Evolutionary conservation across 2,329 filamentous ascomycete genomes (phyloP).

Genomic region (Verticillium albo-atrum): DNA sequence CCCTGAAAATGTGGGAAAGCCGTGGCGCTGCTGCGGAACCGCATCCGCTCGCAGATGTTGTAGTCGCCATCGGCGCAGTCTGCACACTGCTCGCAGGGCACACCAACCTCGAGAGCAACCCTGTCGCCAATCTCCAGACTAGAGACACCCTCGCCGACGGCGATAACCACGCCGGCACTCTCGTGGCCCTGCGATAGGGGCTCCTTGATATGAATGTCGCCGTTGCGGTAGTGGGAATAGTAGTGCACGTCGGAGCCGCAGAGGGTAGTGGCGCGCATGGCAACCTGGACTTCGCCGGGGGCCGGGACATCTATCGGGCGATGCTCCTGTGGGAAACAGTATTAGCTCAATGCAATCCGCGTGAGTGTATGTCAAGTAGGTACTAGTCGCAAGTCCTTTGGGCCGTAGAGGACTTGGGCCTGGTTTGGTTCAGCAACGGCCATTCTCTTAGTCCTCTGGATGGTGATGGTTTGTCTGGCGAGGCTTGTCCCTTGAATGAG

Average conservation of each 20-base stretch:
- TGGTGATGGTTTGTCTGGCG: too few relatives aligned
- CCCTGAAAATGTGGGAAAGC: slow-evolving; percentile 25
- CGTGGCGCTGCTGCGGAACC: slow-evolving; percentile 24
- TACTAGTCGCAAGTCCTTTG: too few relatives aligned
- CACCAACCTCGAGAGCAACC: slow-evolving; percentile 65
- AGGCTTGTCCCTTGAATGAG: too few relatives aligned
- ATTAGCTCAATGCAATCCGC: too few relatives aligned
- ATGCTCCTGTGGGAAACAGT: not conserved
- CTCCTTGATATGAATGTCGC: slow-evolving; percentile 45
- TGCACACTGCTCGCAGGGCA: slow-evolving; percentile 48
- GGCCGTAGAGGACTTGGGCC: too few relatives aligned
- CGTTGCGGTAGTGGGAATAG: slow-evolving; percentile 53
- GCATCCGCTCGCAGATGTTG: slow-evolving; percentile 29
- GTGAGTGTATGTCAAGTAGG: too few relatives aligned
- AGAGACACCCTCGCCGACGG: slow-evolving; percentile 52
- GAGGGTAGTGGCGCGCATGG: slow-evolving; percentile 49
- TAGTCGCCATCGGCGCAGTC: slow-evolving; percentile 34
- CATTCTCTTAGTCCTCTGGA: too few relatives aligned
- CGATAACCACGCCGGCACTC: slow-evolving; percentile 55
- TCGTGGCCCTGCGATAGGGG: slow-evolving; percentile 50
- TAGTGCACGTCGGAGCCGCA: slow-evolving; percentile 57
- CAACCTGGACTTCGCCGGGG: slow-evolving; percentile 42
- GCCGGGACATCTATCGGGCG: not conserved
- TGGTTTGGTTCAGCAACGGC: too few relatives aligned
- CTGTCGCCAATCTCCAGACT: slow-evolving; percentile 56